phyloP scores from a whole-genome alignment of 148 eudicot species.

The Nepenthes gracilis region DNA sequence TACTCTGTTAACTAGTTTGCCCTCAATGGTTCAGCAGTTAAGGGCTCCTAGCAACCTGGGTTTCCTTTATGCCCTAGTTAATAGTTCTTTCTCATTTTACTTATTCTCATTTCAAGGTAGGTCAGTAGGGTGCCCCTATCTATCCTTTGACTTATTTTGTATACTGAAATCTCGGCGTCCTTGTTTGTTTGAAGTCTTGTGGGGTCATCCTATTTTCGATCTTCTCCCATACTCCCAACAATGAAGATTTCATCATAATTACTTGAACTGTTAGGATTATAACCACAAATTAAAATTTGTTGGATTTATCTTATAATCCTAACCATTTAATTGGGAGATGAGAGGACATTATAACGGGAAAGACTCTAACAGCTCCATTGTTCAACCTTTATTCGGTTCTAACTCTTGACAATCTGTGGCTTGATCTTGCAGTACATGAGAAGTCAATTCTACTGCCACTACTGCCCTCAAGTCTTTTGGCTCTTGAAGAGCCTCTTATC shows the following conservation, averaged over 20 bases:
- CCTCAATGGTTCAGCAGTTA: slow-evolving; percentile 79
- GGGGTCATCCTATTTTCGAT: background rate
- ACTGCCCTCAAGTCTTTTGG: slow-evolving; percentile 78
- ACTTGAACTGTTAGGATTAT: no score
- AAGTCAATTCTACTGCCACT: slow-evolving; percentile 91
- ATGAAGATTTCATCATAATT: no score
- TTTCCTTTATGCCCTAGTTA: slow-evolving; percentile 64
- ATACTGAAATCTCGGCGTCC: background rate
- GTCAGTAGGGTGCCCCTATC: slow-evolving; percentile 1
- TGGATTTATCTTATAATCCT: no score
- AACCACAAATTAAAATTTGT: no score
- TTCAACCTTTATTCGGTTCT: background rate
- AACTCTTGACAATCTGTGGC: background rate
- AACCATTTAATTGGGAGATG: background rate
- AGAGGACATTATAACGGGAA: background rate
- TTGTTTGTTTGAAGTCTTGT: background rate
- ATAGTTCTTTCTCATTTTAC: slow-evolving; percentile 75
- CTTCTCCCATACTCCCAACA: no score
- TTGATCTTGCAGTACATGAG: slow-evolving; percentile 60
- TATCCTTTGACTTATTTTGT: background rate
- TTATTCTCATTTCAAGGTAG: slow-evolving; percentile 90
- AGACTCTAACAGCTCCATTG: background rate
- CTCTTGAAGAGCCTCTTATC: slow-evolving; percentile 64
- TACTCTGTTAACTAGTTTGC: slow-evolving; percentile 59
- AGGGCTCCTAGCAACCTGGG: slow-evolving; percentile 64